These are phyloP conservation scores for Coemansia sp. DNA, from an alignment of 192 early-diverging fungal genomes.

Conservation along the genomic window DNA sequence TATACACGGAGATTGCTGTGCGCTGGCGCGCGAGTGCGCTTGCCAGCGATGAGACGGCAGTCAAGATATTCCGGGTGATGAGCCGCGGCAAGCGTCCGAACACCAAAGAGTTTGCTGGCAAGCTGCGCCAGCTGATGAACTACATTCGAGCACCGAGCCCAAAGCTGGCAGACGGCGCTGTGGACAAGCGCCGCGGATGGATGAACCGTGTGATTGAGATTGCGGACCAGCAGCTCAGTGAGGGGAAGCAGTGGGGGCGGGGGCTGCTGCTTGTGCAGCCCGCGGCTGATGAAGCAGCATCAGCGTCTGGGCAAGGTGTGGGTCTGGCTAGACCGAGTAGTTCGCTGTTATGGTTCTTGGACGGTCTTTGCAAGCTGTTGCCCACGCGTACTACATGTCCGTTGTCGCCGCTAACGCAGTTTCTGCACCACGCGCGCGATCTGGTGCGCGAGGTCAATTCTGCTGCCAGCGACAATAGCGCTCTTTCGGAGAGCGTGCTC, in stretches of 20 bases:
- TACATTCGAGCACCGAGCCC: slow-evolving; percentile 11
- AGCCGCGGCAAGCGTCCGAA: slow-evolving; percentile 33
- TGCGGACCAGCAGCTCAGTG: slow-evolving; percentile 73
- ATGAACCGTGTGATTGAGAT: slow-evolving; percentile 77
- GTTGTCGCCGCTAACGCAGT: slow-evolving; percentile 19
- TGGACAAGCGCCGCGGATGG: slow-evolving; percentile 58
- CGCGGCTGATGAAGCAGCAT: slow-evolving; percentile 5
- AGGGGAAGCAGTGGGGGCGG: slow-evolving; percentile 59
- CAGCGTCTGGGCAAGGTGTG: background rate
- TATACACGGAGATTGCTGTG: slow-evolving; percentile 40
- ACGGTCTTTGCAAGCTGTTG: slow-evolving; percentile 26
- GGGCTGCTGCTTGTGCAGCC: slow-evolving; percentile 52
- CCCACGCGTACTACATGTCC: slow-evolving; percentile 16
- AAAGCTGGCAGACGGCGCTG: background rate
- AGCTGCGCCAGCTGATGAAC: slow-evolving; percentile 29
- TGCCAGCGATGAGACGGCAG: slow-evolving; percentile 29
- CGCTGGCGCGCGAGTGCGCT: slow-evolving; percentile 24
- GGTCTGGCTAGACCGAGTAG: slow-evolving; percentile 15
- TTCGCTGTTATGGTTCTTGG: slow-evolving; percentile 34
- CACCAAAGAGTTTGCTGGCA: slow-evolving; percentile 18
- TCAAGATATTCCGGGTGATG: slow-evolving; percentile 45
- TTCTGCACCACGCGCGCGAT: slow-evolving; percentile 21
- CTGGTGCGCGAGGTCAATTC: slow-evolving; percentile 6
- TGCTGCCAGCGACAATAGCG: slow-evolving; percentile 3
- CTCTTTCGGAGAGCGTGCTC: slow-evolving; percentile 8